A percentile compares a stretch with the other conserved stretches of the same genome.
These are phyloP conservation scores for Phytophthora aleatoria DNA, from an alignment of 352 stramenopile genomes.

Conservation along the genomic window DNA sequence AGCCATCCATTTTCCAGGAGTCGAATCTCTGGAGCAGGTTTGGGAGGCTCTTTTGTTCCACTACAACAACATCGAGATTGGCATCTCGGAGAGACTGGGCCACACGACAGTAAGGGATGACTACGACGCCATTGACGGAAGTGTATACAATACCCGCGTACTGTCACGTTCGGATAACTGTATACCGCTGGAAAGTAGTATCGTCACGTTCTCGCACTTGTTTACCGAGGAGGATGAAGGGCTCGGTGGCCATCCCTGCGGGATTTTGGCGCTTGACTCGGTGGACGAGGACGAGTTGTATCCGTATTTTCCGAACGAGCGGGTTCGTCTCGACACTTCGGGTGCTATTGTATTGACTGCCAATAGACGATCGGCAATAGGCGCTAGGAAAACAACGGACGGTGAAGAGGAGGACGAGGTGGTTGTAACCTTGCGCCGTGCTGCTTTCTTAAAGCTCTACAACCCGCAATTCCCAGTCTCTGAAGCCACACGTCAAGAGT, in stretches of 20 bases:
- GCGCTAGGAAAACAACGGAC: too few relatives aligned
- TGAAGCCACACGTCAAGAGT: conserved; percentile 10
- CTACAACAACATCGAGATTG: conserved; percentile 49
- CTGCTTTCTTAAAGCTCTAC: conserved; percentile 30
- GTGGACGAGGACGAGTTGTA: conserved; percentile 36
- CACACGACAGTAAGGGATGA: conserved; percentile 42
- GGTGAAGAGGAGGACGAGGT: background rate
- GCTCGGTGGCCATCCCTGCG: conserved; percentile 18
- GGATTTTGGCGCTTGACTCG: conserved; percentile 26
- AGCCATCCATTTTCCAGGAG: conserved; percentile 30
- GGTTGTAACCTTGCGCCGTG: conserved; percentile 38
- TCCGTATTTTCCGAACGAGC: conserved; percentile 18
- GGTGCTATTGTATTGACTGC: conserved; percentile 25
- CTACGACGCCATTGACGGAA: conserved; percentile 33
- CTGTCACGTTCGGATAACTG: conserved; percentile 20
- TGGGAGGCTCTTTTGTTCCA: conserved; percentile 43
- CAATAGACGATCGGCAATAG: background rate
- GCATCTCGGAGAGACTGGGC: conserved; percentile 41
- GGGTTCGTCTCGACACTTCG: conserved; percentile 24
- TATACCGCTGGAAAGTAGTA: conserved; percentile 20
- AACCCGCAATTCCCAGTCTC: conserved; percentile 26
- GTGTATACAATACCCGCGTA: conserved; percentile 27
- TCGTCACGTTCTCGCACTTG: conserved; percentile 28
- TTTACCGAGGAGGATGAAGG: conserved; percentile 5
- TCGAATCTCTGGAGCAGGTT: conserved; percentile 34